These are phyloP conservation scores for Orbilia ellipsospora DNA, from an alignment of 2,329 filamentous ascomycete genomes.

Conservation along the genomic window DNA sequence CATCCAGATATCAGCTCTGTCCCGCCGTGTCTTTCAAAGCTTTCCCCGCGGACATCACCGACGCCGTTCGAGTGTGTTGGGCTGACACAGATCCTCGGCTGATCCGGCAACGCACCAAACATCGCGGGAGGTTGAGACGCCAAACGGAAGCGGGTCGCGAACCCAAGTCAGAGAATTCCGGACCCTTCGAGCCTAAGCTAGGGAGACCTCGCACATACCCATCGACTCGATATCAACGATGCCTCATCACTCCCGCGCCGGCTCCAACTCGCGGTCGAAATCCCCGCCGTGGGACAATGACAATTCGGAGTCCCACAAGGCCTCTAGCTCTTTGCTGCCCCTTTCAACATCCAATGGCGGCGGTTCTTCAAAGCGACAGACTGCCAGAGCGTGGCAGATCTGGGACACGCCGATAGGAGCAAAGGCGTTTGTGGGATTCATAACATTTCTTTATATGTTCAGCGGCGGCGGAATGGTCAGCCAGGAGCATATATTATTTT, in stretches of 20 bases:
- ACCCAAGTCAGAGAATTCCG: not conserved
- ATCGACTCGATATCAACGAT: slow-evolving; percentile 5
- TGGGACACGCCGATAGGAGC: slow-evolving; percentile 54
- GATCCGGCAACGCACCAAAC: slow-evolving; percentile 11
- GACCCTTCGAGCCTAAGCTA: not conserved
- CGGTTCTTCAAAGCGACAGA: slow-evolving; percentile 27
- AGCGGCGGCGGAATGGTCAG: slow-evolving; percentile 57
- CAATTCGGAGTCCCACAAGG: slow-evolving; percentile 22
- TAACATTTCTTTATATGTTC: slow-evolving; percentile 56
- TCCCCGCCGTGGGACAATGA: slow-evolving; percentile 45
- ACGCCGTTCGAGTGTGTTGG: not conserved
- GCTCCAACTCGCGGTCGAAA: slow-evolving; percentile 37
- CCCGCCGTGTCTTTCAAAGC: too few species aligned
- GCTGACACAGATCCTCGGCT: not conserved
- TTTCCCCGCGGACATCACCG: not conserved
- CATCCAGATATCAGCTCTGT: too few species aligned
- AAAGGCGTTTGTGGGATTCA: slow-evolving; percentile 57
- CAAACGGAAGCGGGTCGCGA: slow-evolving; percentile 24
- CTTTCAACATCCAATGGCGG: slow-evolving; percentile 44
- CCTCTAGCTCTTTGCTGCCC: slow-evolving; percentile 35
- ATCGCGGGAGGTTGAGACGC: not conserved
- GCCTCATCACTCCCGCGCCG: slow-evolving; percentile 44
- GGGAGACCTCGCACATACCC: slow-evolving; percentile 5
- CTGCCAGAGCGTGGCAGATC: slow-evolving; percentile 54
- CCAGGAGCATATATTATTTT: slow-evolving; percentile 58